These are phyloP conservation scores for Smittium culicis DNA, from an alignment of 371 early-diverging fungal species.

Conservation along the genomic window DNA sequence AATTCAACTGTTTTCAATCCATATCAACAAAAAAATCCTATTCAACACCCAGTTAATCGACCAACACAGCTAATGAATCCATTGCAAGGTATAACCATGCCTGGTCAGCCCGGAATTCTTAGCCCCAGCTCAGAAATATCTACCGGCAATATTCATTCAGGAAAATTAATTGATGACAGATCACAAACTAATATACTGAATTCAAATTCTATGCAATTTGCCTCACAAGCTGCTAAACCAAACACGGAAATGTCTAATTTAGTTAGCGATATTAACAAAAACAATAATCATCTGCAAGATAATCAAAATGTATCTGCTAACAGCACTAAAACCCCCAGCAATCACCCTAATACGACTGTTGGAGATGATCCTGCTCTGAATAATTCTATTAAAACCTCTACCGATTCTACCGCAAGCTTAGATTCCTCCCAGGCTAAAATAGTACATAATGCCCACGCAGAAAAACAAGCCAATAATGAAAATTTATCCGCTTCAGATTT, in stretches of 20 bases:
- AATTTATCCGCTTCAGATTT: too few relatives aligned
- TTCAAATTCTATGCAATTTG: not conserved
- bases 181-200: not conserved
- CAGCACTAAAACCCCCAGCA: not conserved
- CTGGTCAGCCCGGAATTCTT: not conserved
- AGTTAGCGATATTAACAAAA: not conserved
- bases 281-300: not conserved
- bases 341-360: not conserved
- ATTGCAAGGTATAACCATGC: not conserved
- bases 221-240: too few relatives aligned
- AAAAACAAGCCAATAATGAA: too few relatives aligned
- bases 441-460: too few relatives aligned
- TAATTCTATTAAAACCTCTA: too few relatives aligned
- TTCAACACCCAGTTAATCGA: not conserved
- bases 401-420: too few relatives aligned
- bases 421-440: too few relatives aligned
- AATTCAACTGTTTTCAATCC: slow-evolving; percentile 38
- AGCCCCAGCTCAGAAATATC: too few relatives aligned
- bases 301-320: not conserved
- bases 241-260: too few relatives aligned
- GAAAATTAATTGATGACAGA: too few relatives aligned
- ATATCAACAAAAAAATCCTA: slow-evolving; percentile 8
- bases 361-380: too few relatives aligned
- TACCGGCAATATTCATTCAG: too few relatives aligned
- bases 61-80: not conserved